Evolutionary conservation across 306 rosid genomes (phyloP).

Genomic region (Cercis canadensis): DNA sequence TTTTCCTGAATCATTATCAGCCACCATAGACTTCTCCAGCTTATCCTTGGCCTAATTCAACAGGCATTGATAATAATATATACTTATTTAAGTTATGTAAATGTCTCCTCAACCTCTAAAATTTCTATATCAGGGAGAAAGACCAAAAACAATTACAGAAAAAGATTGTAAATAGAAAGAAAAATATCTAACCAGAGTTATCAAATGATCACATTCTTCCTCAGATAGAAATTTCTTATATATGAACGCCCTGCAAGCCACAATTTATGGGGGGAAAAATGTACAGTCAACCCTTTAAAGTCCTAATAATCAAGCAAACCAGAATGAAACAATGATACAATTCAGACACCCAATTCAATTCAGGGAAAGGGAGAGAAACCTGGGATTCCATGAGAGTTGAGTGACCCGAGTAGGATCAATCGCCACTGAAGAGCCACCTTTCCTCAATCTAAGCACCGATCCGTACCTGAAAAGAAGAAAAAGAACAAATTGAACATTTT

Average conservation of each 20-base stretch:
- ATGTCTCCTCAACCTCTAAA: not conserved
- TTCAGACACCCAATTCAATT: not conserved
- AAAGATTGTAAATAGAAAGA: not conserved
- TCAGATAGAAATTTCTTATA: conserved; percentile 72
- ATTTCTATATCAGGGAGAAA: not conserved
- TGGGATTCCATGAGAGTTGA: conserved; percentile 93
- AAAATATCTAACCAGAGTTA: conserved; percentile 55
- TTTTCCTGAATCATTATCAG: conserved; percentile 84
- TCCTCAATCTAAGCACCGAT: conserved; percentile 58
- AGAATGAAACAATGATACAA: not conserved
- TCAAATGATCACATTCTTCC: conserved; percentile 84
- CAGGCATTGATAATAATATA: conserved; percentile 15
- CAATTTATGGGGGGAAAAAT: not conserved
- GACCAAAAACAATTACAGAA: conserved; percentile 1
- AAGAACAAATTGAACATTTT: not conserved
- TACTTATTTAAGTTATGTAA: not conserved
- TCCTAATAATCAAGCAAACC: no score
- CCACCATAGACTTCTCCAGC: conserved; percentile 91
- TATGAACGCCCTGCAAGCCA: conserved; percentile 79
- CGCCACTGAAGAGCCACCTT: conserved; percentile 47
- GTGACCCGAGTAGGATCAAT: conserved; percentile 82
- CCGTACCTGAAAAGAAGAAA: conserved; percentile 46
- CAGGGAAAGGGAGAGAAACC: conserved; percentile 50
- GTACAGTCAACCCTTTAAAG: no score
- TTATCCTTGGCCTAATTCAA: conserved; percentile 74